Base-by-base conservation (phyloP, 2,329 filamentous ascomycete genomes). In the Sporothrix pallida region DNA sequence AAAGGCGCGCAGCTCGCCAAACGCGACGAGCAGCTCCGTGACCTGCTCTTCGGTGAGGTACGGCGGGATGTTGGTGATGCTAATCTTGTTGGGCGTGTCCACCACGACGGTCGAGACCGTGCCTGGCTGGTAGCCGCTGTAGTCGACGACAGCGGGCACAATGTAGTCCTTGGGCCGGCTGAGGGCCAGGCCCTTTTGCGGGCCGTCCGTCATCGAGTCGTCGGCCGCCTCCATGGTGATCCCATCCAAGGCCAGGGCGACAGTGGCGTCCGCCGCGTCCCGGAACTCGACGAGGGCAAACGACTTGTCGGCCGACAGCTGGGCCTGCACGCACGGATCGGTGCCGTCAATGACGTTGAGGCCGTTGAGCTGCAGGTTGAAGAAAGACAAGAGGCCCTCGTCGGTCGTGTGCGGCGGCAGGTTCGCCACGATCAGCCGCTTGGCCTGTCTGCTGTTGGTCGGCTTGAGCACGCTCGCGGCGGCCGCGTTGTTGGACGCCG, bases 351-450 rank as follows among this genome's bases (percentile, higher is more conserved):
- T 90, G 50, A 98, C 92, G 79, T 99, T 99, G 65, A 99, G 85
- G n/a, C 95, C 94, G 79, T 99, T 98, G 70, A 99, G 88, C 81
- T 98, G 95, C 31, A 97, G 86, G 80, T 99, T 99, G 87, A 99
- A 98, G 84, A 98, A 99, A 26, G 90, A 87, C 75, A 92, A 84
- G 56, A 99, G 81, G 75, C 84, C 85, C 71, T 97, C 95, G 74
- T 97, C 93, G 15, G 89, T 93, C n/a, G 88, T 87, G 31, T 86
- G 87, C 1, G 87, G 79, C 1, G 95, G 92, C 15, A 99, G 83
- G 80, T 97, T 97, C 83, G 94, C 91, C 44, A 95, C 89, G 77
- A 99, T 89, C 31, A 99, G 89, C 77, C 97, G 93, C 85, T 97
- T 98, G 70, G 95, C 91, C 83, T 99, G 96, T 77, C 96, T 92